phyloP scores from a whole-genome alignment of 1,284 basidiomycete species.

The Moesziomyces sp. region DNA sequence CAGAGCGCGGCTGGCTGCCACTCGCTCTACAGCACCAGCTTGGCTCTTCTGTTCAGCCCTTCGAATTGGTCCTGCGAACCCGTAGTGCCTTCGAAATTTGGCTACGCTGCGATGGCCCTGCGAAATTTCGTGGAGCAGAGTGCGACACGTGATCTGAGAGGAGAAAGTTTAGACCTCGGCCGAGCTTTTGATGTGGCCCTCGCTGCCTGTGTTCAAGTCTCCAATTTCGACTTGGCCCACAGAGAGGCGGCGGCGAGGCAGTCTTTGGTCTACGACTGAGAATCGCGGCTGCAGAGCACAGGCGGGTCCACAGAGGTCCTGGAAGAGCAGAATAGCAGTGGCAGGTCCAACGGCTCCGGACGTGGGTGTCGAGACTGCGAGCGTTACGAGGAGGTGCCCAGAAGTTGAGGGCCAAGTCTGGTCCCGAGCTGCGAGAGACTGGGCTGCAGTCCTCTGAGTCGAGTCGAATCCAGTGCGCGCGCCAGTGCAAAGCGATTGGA shows the following conservation, averaged over 20 bases:
- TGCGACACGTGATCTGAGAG: neutral
- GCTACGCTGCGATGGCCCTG: neutral
- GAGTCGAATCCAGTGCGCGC: neutral
- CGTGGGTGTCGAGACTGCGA: neutral
- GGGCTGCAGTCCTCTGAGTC: neutral
- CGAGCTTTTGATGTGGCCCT: neutral
- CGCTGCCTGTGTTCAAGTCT: neutral
- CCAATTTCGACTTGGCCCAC: neutral
- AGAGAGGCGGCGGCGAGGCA: too few relatives aligned
- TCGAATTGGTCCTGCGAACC: neutral
- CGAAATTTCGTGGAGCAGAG: neutral
- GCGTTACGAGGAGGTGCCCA: neutral
- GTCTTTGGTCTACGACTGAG: too few relatives aligned
- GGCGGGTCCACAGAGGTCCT: neutral
- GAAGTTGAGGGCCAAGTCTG: neutral
- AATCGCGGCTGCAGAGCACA: neutral
- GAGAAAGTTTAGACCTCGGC: neutral
- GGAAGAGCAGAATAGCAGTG: neutral
- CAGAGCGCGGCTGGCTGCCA: too few relatives aligned
- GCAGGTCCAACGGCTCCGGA: neutral
- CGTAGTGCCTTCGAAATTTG: neutral
- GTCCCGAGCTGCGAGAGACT: neutral
- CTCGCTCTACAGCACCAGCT: too few relatives aligned
- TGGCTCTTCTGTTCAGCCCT: too few relatives aligned
- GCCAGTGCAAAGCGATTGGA: constrained; percentile 35